A percentile compares a stretch with the other conserved stretches of the same genome.
Conservation (phyloP, 2,329 filamentous ascomycete genomes). For the Podosphaera fusca region DNA sequence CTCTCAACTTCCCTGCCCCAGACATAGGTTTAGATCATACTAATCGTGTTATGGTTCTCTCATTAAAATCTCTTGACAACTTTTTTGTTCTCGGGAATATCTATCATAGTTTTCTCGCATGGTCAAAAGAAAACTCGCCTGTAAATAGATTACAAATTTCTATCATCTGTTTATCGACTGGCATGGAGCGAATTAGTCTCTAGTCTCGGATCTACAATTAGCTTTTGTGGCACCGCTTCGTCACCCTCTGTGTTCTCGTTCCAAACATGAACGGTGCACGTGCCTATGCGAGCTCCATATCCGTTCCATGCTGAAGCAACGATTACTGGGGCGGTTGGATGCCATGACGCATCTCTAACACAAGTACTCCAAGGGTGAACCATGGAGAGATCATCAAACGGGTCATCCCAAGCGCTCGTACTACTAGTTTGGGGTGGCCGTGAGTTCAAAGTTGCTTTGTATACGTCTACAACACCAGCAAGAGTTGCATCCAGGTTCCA, state of each 20-base stretch:
- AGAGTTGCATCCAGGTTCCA: conserved; percentile 85
- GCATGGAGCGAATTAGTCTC: not conserved
- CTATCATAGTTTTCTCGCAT: no score
- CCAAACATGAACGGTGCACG: conserved; percentile 44
- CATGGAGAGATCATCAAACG: conserved; percentile 8
- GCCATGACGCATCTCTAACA: conserved; percentile 50
- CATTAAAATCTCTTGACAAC: no score
- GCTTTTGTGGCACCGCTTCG: conserved; percentile 26
- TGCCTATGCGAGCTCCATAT: conserved; percentile 38
- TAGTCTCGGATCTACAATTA: conserved; percentile 15
- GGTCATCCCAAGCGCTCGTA: conserved; percentile 6
- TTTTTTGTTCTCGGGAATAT: no score
- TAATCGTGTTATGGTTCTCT: not conserved
- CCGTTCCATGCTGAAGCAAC: conserved; percentile 50
- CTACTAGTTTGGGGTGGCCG: conserved; percentile 20
- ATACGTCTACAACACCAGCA: conserved; percentile 57
- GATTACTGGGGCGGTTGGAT: conserved; percentile 43
- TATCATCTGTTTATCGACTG: no score
- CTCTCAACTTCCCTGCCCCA: not conserved
- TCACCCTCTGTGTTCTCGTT: conserved; percentile 35
- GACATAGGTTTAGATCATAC: not conserved
- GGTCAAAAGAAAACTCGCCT: no score
- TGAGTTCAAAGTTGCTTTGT: conserved; percentile 39
- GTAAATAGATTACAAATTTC: no score
- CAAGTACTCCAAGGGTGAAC: conserved; percentile 34